These are phyloP conservation scores for Globisporangium viniferum DNA, from an alignment of 352 stramenopile species.

Conservation along the genomic window DNA sequence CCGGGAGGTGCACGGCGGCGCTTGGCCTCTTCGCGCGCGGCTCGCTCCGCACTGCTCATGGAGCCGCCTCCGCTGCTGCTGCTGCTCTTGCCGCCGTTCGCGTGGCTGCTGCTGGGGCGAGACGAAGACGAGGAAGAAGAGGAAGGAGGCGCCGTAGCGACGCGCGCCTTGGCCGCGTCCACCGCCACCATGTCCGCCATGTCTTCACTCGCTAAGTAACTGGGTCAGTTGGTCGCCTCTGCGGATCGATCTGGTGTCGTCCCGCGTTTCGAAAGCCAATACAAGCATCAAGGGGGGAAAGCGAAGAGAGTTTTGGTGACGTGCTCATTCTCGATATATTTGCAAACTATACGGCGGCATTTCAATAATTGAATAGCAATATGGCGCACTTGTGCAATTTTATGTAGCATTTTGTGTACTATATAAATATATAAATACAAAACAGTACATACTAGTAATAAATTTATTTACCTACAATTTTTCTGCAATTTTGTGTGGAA, in stretches of 20 bases:
- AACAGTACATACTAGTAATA: background rate
- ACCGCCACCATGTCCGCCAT: conserved; percentile 29
- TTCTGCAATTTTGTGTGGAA: background rate
- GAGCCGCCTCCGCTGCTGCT: conserved; percentile 17
- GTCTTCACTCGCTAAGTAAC: background rate
- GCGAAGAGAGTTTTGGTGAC: background rate
- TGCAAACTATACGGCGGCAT: background rate
- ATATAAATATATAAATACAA: background rate
- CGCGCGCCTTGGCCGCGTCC: conserved; percentile 1
- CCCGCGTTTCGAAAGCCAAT: background rate
- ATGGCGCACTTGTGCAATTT: background rate
- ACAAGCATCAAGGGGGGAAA: background rate
- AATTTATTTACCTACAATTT: fast-evolving
- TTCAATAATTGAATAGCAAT: background rate
- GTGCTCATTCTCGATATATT: background rate
- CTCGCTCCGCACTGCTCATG: conserved; percentile 12
- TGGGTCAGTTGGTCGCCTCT: background rate
- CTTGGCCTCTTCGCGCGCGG: conserved; percentile 31
- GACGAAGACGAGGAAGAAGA: conserved; percentile 15
- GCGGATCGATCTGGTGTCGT: background rate
- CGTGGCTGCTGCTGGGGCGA: conserved; percentile 5
- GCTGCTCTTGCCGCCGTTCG: conserved; percentile 12
- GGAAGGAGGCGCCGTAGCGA: conserved; percentile 14
- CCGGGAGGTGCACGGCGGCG: conserved; percentile 46
- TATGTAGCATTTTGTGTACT: background rate